Evolutionary conservation across 768 basidiomycete genomes (phyloP).

Genomic region (Strobilomyces dryophilus): DNA sequence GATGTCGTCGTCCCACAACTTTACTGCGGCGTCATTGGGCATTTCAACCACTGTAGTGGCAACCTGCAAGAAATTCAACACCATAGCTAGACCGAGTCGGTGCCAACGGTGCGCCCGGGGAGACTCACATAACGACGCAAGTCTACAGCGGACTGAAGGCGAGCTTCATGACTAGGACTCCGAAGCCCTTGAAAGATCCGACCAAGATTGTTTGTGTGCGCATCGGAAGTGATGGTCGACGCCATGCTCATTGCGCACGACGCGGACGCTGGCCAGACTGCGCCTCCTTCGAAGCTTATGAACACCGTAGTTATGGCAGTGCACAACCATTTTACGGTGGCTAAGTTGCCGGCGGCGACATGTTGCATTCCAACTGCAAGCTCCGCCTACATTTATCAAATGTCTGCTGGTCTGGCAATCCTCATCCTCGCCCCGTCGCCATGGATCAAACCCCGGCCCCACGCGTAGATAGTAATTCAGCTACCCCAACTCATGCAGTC

Average conservation of each 20-base stretch:
- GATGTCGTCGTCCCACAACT: slow-evolving; percentile 84
- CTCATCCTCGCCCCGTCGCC: no score
- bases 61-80: slow-evolving; percentile 45
- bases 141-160: slow-evolving; percentile 66
- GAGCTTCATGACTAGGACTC: slow-evolving; percentile 58
- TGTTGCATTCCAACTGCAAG: no score
- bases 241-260: slow-evolving; percentile 46
- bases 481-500: no score
- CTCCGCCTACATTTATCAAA: no score
- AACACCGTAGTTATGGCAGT: neutral
- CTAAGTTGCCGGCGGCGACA: no score
- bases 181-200: slow-evolving; percentile 66
- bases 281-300: slow-evolving; percentile 7
- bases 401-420: no score
- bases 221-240: slow-evolving; percentile 49
- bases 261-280: slow-evolving; percentile 2
- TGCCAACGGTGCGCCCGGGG: neutral
- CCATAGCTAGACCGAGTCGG: slow-evolving; percentile 1
- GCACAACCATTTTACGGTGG: no score
- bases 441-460: neutral
- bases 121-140: slow-evolving; percentile 67
- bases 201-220: slow-evolving; percentile 58
- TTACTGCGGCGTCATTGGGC: slow-evolving; percentile 74
- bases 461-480: neutral
- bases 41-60: slow-evolving; percentile 71